Evolutionary conservation across 805 yeast genomes (phyloP).

Genomic region (Torulaspora franciscae): DNA sequence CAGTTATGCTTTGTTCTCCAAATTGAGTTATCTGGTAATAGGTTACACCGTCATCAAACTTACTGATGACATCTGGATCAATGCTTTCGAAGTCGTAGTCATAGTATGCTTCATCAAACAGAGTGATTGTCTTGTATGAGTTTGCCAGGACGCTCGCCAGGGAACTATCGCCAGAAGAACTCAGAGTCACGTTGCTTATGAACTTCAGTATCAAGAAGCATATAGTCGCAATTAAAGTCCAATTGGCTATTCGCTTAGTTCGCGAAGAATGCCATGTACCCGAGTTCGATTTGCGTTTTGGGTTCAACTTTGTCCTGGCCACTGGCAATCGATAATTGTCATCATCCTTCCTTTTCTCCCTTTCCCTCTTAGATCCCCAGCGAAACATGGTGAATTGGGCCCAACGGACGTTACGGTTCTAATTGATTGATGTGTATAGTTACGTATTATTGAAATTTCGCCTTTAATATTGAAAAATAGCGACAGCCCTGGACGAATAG

Average conservation of each 20-base stretch:
- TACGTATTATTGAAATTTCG: neutral
- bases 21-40: slow-evolving; percentile 36
- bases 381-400: slow-evolving; percentile 5
- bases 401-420: neutral
- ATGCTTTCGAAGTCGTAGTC: slow-evolving; percentile 34
- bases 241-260: slow-evolving; percentile 8
- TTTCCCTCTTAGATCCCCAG: slow-evolving; percentile 10
- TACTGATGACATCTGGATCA: slow-evolving; percentile 32
- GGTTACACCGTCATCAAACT: slow-evolving; percentile 39
- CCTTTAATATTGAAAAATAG: neutral
- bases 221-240: neutral
- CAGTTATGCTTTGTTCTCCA: slow-evolving; percentile 33
- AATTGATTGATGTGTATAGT: neutral
- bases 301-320: slow-evolving; percentile 14
- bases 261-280: slow-evolving; percentile 3
- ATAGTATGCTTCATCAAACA: slow-evolving; percentile 34
- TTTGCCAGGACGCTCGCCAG: neutral
- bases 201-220: slow-evolving; percentile 1
- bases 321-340: slow-evolving; percentile 14
- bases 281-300: slow-evolving; percentile 5
- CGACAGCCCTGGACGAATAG: neutral
- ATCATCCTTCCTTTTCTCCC: slow-evolving; percentile 13
- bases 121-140: slow-evolving; percentile 15
- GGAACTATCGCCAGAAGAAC: neutral
- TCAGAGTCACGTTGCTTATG: neutral